Evolutionary conservation across 305 asterid species (phyloP).

Genomic region (Withania somnifera): DNA sequence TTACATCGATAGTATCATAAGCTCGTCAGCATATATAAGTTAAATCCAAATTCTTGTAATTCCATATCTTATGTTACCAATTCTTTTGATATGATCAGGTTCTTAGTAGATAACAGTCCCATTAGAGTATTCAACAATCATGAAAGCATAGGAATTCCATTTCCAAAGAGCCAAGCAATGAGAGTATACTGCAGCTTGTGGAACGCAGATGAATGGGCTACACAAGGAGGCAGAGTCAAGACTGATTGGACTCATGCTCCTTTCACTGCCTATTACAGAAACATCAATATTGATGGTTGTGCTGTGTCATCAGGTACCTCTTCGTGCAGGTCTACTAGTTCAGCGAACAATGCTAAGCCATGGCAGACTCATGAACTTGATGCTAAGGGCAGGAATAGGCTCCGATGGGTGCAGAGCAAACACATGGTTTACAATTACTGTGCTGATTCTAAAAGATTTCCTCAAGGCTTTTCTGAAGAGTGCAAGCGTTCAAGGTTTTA

Average conservation of each 20-base stretch:
- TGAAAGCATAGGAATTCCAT: constrained; percentile 19
- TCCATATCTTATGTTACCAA: background rate
- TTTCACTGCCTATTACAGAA: constrained; percentile 21
- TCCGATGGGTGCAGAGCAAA: constrained; percentile 39
- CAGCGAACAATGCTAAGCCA: background rate
- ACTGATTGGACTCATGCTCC: constrained; percentile 28
- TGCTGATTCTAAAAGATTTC: constrained; percentile 29
- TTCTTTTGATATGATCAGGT: constrained; percentile 8
- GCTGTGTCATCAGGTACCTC: background rate
- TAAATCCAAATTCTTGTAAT: background rate
- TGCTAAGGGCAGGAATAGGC: constrained; percentile 25
- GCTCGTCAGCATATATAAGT: background rate
- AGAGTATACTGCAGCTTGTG: constrained; percentile 24
- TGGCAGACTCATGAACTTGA: constrained; percentile 29
- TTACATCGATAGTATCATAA: background rate
- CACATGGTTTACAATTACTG: constrained; percentile 44
- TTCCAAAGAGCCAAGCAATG: constrained; percentile 29
- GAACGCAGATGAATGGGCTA: constrained; percentile 41
- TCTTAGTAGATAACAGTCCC: constrained; percentile 38
- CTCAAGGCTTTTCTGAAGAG: constrained; percentile 31
- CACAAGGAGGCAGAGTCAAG: constrained; percentile 33
- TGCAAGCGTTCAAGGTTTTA: constrained; percentile 35
- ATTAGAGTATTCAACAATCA: constrained; percentile 35
- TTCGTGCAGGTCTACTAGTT: background rate
- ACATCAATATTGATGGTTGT: constrained; percentile 16